phyloP scores from a whole-genome alignment of 352 stramenopile species.

The Globisporangium cederbergense region DNA sequence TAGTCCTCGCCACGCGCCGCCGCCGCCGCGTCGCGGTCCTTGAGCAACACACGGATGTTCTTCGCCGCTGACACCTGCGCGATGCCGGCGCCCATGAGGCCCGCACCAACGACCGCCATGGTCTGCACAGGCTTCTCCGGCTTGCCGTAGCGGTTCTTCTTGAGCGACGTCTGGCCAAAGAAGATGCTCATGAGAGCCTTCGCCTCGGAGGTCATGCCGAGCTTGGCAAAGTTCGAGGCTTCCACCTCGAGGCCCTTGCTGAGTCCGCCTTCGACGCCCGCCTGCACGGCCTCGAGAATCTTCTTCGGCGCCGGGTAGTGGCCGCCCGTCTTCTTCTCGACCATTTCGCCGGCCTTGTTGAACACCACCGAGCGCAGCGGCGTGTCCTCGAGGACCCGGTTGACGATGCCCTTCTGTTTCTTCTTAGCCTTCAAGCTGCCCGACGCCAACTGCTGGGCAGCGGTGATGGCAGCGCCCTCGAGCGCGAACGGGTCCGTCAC shows the following conservation, averaged over 20 bases:
- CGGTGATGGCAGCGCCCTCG: constrained; percentile 89
- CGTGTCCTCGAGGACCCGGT: constrained; percentile 93
- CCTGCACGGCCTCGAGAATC: constrained; percentile 91
- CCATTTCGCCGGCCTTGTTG: constrained; percentile 94
- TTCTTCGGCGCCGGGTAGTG: constrained; percentile 95
- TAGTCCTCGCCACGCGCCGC: constrained; percentile 88
- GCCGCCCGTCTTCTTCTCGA: constrained; percentile 96
- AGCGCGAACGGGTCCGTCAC: constrained; percentile 90
- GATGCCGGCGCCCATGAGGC: constrained; percentile 98
- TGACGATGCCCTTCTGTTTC: constrained; percentile 83
- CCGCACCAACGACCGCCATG: constrained; percentile 96
- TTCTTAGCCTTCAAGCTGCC: constrained; percentile 92
- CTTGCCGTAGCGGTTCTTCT: constrained; percentile 96
- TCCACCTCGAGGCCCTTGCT: constrained; percentile 91
- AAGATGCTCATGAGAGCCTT: constrained; percentile 98
- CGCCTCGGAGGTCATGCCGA: constrained; percentile 94
- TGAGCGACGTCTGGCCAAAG: constrained; percentile 96
- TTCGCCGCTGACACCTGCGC: constrained; percentile 95
- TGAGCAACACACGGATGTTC: constrained; percentile 93
- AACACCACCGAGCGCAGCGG: constrained; percentile 91
- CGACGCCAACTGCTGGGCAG: constrained; percentile 85
- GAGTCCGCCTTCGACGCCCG: constrained; percentile 80
- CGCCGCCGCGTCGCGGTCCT: constrained; percentile 91
- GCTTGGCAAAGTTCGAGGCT: constrained; percentile 93
- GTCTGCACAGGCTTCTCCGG: constrained; percentile 87